A percentile compares a stretch with the other conserved stretches of the same genome.
phyloP scores from a whole-genome alignment of 2,329 filamentous ascomycete genomes.

The Elsinoe perseae region DNA sequence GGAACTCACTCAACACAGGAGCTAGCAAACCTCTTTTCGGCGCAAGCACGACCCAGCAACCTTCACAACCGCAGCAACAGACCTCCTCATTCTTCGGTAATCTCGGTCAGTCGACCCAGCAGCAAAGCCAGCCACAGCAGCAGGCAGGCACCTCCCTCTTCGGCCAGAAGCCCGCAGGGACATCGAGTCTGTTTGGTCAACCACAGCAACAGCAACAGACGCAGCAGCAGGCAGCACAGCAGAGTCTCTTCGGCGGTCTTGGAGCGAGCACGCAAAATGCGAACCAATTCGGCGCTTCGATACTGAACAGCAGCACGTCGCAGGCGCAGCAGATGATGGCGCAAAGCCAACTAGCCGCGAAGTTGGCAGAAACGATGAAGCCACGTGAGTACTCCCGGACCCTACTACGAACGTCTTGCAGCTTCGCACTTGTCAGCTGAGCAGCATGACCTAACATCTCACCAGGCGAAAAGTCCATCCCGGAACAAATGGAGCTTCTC shows the following conservation, averaged over 20 bases:
- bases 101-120: conserved; percentile 22
- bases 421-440: background rate
- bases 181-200: conserved; percentile 33
- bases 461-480: conserved; percentile 61
- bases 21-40: conserved; percentile 18
- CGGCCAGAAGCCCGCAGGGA: conserved; percentile 20
- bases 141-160: conserved; percentile 30
- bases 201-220: conserved; percentile 29
- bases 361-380: conserved; percentile 17
- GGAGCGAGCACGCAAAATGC: conserved; percentile 22
- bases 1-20: conserved; percentile 13
- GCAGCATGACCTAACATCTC: conserved; percentile 24
- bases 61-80: conserved; percentile 26
- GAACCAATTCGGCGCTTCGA: conserved; percentile 20
- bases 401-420: conserved; percentile 14
- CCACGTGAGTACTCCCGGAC: conserved; percentile 14
- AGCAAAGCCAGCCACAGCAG: conserved; percentile 32
- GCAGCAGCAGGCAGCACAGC: conserved; percentile 16
- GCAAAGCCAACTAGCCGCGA: conserved; percentile 6
- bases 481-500: conserved; percentile 64
- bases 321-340: conserved; percentile 24
- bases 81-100: conserved; percentile 25
- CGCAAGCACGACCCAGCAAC: conserved; percentile 18
- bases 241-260: conserved; percentile 24
- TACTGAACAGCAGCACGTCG: conserved; percentile 27